Base-by-base conservation (phyloP, 108 stramenopile species). In the Cyclostephanos tholiformis region DNA sequence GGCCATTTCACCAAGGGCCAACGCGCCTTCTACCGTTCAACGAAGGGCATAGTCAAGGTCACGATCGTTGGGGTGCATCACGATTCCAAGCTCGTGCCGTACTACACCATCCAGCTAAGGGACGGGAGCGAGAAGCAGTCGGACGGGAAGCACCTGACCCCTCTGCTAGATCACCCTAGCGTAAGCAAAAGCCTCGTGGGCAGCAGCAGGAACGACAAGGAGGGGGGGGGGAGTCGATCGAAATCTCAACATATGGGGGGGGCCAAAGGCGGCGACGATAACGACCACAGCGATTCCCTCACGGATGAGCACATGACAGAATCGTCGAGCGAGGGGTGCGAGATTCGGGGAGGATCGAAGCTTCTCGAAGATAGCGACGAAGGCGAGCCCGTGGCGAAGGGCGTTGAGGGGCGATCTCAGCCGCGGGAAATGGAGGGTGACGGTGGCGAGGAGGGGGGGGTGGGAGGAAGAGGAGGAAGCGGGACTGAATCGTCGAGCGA, bases 101-200 rank as follows among this genome's bases (percentile, higher is more conserved):
- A 85, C 63, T 85, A 83, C 39, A 83, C 84, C 14, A 83, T 85
- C 46, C 41, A 60, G 36, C 52, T 85, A 36, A 50, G 65, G 14
- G 81, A 82, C 53, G 84, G 84, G 59, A 78, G 67, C 59, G 84
- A 85, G 78, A 85, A 85, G 69, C 84, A 85, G 74, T 75, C 67
- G 46, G 74, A 75, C 64, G 79, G 72, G 1, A 80, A 80, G 63
- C 71, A 71, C 35, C 49, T 80, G 32, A 73, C 67, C 5, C 79
- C 71, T 11, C 52, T 73, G 38, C 26, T 53, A 9, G 70, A 78
- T 9, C 25, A 66, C 57, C 30, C 20, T 16, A 19, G n/a, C 41
- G 36, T 0, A 14, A 14, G 12, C 44, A 14, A 46, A 14, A 32
- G 32, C 32, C 32, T 32, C 32, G 32, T 2, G 32, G 4, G 32